These are phyloP conservation scores for Penicillium bialowiezense DNA, from an alignment of 495 filamentous ascomycete genomes.

Conservation along the genomic window DNA sequence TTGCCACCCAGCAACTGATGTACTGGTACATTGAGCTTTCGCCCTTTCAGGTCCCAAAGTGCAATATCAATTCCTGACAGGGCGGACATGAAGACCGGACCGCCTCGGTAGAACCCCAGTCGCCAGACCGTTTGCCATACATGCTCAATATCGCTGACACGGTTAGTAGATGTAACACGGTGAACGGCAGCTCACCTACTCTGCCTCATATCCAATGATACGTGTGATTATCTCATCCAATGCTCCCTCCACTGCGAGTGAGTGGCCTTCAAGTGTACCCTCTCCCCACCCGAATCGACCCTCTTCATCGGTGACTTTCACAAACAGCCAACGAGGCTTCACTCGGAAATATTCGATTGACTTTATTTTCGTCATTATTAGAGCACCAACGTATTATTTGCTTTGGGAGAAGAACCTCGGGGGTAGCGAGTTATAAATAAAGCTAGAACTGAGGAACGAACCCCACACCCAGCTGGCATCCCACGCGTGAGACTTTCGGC, in stretches of 20 bases:
- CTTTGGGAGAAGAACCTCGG: background rate
- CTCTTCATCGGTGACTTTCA: slow-evolving; percentile 68
- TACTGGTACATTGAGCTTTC: slow-evolving; percentile 62
- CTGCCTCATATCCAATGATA: slow-evolving; percentile 71
- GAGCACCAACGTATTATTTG: background rate
- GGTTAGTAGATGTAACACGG: background rate
- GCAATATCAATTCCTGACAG: slow-evolving; percentile 79
- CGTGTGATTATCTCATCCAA: slow-evolving; percentile 64
- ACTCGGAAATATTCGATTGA: slow-evolving; percentile 77
- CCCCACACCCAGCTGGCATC: slow-evolving; percentile 4
- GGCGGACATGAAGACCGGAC: slow-evolving; percentile 80
- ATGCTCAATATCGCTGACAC: slow-evolving; percentile 70
- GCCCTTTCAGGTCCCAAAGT: slow-evolving; percentile 73
- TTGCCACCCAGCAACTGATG: slow-evolving; percentile 75
- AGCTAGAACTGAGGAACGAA: background rate
- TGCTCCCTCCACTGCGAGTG: slow-evolving; percentile 75
- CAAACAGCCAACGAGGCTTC: slow-evolving; percentile 79
- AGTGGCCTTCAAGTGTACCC: slow-evolving; percentile 74
- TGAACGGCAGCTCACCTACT: slow-evolving; percentile 44
- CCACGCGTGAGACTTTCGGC: slow-evolving; percentile 21
- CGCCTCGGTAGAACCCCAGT: slow-evolving; percentile 77
- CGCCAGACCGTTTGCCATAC: slow-evolving; percentile 76
- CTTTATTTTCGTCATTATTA: slow-evolving; percentile 64
- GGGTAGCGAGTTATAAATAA: background rate
- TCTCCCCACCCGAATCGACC: slow-evolving; percentile 76